Base-by-base conservation (phyloP, 192 early-diverging fungal genomes). In the Lunasporangiospora selenospora region DNA sequence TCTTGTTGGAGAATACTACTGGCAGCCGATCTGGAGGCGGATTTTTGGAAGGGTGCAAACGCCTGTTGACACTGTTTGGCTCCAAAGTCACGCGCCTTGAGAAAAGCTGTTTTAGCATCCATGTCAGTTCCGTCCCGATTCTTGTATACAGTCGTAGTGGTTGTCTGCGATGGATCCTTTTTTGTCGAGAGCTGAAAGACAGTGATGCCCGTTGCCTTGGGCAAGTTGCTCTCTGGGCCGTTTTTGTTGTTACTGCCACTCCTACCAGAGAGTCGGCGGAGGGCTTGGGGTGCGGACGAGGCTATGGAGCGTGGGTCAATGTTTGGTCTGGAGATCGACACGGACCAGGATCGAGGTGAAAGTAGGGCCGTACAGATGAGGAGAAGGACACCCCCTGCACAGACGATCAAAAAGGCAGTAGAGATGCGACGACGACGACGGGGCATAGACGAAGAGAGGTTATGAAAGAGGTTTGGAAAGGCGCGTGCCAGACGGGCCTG, bases 61-160 rank as follows among this genome's bases (percentile, higher is more conserved):
- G 41, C 54, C 31, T 53, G 16, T 31, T 53, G 15, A 39, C 69
- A 73, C 0, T 21, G n/a, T 1, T 49, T 21, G 6, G 26, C 11
- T 15, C 61, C 69, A 53, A 73, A 73, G 40, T 73, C 69, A 1
- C 69, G 60, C 23, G 60, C 19, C n/a, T n/a, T n/a, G 50, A 73
- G 53, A 27, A 73, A 73, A 19, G 53, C 58, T 6, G 60, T 47
- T 32, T 53, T 62, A 4, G 60, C 33, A 32, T 73, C 53, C 69
- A 73, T 73, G 6, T 57, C 55, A 10, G 54, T 53, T 7, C 69
- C 69, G 31, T 73, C 69, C 11, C 53, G 61, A 55, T 73, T 73
- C 26, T 40, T 62, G 49, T 73, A 73, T 1, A 38, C 51, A 32
- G 30, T 6, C 34, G 44, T 24, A 18, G 33, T 34, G 51, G 51